A percentile compares a stretch with the other conserved stretches of the same genome.
Conservation (phyloP, 2,329 filamentous ascomycete species). For the Aspergillus sp. region DNA sequence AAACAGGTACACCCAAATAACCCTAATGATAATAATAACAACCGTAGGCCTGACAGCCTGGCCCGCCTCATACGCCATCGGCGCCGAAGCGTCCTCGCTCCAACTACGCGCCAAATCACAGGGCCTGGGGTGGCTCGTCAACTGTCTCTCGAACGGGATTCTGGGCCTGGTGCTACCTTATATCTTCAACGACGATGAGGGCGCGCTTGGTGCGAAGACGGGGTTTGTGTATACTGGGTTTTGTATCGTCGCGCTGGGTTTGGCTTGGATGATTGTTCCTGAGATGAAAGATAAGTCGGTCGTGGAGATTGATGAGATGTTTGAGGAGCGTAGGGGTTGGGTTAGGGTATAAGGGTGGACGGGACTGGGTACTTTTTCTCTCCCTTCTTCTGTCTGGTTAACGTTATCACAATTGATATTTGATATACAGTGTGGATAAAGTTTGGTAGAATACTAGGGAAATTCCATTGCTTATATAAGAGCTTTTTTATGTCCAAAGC, state of each 20-base stretch:
- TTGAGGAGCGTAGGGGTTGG: constrained; percentile 26
- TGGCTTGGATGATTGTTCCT: constrained; percentile 50
- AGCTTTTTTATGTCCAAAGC: too few species aligned
- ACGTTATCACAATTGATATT: background rate
- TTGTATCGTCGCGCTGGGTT: constrained; percentile 28
- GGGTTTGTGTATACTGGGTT: constrained; percentile 43
- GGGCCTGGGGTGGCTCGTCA: constrained; percentile 44
- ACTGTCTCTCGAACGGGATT: constrained; percentile 42
- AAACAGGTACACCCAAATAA: constrained; percentile 42
- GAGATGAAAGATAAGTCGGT: constrained; percentile 54
- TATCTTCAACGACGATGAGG: constrained; percentile 51
- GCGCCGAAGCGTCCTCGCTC: constrained; percentile 36
- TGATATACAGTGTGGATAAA: background rate
- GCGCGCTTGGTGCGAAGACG: constrained; percentile 42
- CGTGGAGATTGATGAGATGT: constrained; percentile 50
- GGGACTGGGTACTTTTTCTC: too few species aligned
- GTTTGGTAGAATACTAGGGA: too few species aligned
- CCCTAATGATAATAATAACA: constrained; percentile 48
- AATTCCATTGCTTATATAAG: too few species aligned
- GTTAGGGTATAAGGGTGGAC: constrained; percentile 3
- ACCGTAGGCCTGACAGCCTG: constrained; percentile 35
- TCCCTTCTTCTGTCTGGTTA: too few species aligned
- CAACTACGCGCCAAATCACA: constrained; percentile 40
- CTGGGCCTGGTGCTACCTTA: constrained; percentile 53
- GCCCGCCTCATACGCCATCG: constrained; percentile 40